A percentile compares a stretch with the other conserved stretches of the same genome.
Conservation (phyloP, 805 yeast genomes). For the Cyberlindnera euphorbiae region DNA sequence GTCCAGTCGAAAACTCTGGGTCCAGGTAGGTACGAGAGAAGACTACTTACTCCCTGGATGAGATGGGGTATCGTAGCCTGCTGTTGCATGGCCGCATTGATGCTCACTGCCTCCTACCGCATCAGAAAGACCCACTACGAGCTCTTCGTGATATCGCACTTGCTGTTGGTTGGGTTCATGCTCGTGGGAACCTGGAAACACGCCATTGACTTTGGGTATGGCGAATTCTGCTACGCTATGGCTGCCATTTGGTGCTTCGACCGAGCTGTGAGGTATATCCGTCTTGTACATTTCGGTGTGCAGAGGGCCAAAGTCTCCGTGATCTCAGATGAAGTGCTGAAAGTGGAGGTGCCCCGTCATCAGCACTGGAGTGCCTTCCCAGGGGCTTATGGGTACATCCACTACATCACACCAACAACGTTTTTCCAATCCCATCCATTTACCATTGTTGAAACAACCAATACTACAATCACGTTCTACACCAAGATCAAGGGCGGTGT, state of each 20-base stretch:
- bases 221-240: slow-evolving; percentile 34
- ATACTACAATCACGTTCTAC: slow-evolving; percentile 37
- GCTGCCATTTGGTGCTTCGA: slow-evolving; percentile 47
- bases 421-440: slow-evolving; percentile 78
- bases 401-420: slow-evolving; percentile 44
- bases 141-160: slow-evolving; percentile 51
- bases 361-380: slow-evolving; percentile 45
- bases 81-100: slow-evolving; percentile 7
- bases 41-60: slow-evolving; percentile 16
- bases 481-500: slow-evolving; percentile 56
- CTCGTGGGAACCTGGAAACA: slow-evolving; percentile 57
- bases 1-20: slow-evolving; percentile 17
- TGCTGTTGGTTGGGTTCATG: slow-evolving; percentile 48
- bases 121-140: slow-evolving; percentile 58
- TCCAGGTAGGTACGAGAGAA: slow-evolving; percentile 7
- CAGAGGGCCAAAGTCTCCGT: slow-evolving; percentile 22
- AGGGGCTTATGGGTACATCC: slow-evolving; percentile 54
- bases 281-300: slow-evolving; percentile 22
- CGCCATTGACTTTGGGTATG: slow-evolving; percentile 43
- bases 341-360: slow-evolving; percentile 40
- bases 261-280: slow-evolving; percentile 37
- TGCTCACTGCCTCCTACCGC: slow-evolving; percentile 27
- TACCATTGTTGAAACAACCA: slow-evolving; percentile 44
- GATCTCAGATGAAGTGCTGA: slow-evolving; percentile 38
- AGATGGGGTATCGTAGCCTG: slow-evolving; percentile 21